Evolutionary conservation across 2,329 filamentous ascomycete species (phyloP).

Genomic region (Nannizziopsis barbatae): DNA sequence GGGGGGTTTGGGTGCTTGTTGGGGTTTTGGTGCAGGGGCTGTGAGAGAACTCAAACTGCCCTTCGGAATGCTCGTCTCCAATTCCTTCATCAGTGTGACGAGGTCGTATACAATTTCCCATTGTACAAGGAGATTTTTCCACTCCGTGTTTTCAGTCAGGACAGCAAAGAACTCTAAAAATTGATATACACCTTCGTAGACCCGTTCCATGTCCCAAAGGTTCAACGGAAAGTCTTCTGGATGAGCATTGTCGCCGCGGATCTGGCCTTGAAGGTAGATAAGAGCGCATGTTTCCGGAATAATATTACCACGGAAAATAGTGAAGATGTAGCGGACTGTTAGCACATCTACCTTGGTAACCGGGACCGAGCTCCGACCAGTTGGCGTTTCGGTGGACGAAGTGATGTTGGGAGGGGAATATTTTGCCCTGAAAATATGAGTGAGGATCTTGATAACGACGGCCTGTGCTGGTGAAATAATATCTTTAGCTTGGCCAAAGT

Average conservation of each 20-base stretch:
- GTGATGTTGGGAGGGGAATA: constrained; percentile 39
- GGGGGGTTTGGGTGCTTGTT: constrained; percentile 19
- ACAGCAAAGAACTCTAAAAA: constrained; percentile 91
- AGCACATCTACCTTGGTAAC: constrained; percentile 48
- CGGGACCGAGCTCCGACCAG: constrained; percentile 47
- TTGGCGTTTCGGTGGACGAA: constrained; percentile 43
- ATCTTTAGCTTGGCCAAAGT: constrained; percentile 83
- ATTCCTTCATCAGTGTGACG: constrained; percentile 70
- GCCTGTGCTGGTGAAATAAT: constrained; percentile 94
- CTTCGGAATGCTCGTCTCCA: constrained; percentile 80
- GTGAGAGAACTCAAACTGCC: constrained; percentile 48
- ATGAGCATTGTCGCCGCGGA: constrained; percentile 62
- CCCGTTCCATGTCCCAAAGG: constrained; percentile 93
- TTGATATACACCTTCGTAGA: constrained; percentile 87
- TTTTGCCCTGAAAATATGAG: constrained; percentile 68
- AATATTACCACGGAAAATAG: constrained; percentile 81
- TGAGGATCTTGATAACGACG: constrained; percentile 80
- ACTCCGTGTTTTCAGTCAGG: constrained; percentile 71
- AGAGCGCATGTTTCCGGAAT: constrained; percentile 91
- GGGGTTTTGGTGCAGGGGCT: constrained; percentile 23
- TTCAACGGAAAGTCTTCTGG: constrained; percentile 87
- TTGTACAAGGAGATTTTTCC: constrained; percentile 73
- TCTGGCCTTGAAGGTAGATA: constrained; percentile 86
- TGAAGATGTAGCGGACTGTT: constrained; percentile 80
- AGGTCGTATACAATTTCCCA: constrained; percentile 89